Conservation (phyloP, 371 early-diverging fungal species). For the Lichtheimia ramosa region DNA sequence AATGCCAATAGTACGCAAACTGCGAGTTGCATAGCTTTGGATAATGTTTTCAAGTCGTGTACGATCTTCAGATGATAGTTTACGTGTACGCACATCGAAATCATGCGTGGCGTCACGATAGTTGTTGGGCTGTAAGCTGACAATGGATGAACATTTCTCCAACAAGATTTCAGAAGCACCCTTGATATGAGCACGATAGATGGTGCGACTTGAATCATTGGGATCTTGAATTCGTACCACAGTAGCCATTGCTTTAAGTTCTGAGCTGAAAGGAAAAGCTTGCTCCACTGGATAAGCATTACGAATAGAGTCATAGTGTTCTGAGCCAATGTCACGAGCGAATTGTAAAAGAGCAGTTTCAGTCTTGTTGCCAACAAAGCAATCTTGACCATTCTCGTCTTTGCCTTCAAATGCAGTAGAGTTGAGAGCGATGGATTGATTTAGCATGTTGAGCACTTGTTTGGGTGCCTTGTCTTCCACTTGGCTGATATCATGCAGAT, state of each 20-base stretch:
- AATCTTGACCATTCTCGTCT: conserved; percentile 55
- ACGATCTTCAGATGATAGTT: conserved; percentile 40
- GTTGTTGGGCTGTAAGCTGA: conserved; percentile 30
- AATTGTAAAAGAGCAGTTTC: conserved; percentile 84
- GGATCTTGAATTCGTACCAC: conserved; percentile 56
- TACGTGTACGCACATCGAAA: conserved; percentile 51
- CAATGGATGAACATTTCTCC: conserved; percentile 26
- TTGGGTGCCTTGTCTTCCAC: conserved; percentile 34
- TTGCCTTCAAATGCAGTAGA: conserved; percentile 79
- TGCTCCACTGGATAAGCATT: conserved; percentile 53
- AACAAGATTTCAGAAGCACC: conserved; percentile 90
- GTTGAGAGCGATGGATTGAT: conserved; percentile 76
- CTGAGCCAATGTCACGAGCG: conserved; percentile 52
- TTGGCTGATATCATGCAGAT: conserved; percentile 33
- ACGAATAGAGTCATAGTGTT: conserved; percentile 50
- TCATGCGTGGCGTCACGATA: conserved; percentile 26
- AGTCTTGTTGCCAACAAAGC: conserved; percentile 85
- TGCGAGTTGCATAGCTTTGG: conserved; percentile 56
- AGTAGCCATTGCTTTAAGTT: conserved; percentile 86
- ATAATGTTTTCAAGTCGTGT: conserved; percentile 57
- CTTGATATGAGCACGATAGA: conserved; percentile 75
- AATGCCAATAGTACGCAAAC: conserved; percentile 68
- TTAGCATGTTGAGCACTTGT: conserved; percentile 35
- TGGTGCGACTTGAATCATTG: conserved; percentile 18
- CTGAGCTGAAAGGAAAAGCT: conserved; percentile 80